Percentiles rank a stretch among this genome's conserved stretches.
Conservation (phyloP, 768 basidiomycete genomes). For the Lentinula sp. region DNA sequence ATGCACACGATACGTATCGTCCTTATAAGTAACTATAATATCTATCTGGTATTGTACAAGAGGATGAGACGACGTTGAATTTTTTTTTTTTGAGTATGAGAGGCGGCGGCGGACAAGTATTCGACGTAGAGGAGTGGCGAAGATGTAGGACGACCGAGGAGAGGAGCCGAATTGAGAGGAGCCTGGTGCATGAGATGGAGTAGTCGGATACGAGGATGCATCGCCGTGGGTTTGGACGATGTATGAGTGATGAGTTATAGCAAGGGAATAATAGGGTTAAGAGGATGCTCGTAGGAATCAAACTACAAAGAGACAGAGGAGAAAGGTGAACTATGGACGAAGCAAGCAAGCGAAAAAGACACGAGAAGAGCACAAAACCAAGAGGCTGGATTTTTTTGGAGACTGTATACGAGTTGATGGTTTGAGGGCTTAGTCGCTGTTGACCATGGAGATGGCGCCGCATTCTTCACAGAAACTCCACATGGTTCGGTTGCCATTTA, state of each 20-base stretch:
- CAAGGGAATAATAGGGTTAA: not conserved
- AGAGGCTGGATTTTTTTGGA: not conserved
- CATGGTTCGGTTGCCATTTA: conserved; percentile 71
- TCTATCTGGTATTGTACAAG: not conserved
- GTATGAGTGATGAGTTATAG: not conserved
- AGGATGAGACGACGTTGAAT: not conserved
- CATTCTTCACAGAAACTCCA: conserved; percentile 88
- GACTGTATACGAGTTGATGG: not conserved
- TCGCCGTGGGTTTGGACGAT: not conserved
- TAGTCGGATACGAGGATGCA: not conserved
- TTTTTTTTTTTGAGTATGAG: not conserved
- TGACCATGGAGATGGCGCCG: conserved; percentile 85
- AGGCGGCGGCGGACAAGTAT: not conserved
- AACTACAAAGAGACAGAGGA: not conserved
- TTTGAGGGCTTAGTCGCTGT: conserved; percentile 38
- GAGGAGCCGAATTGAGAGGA: not conserved
- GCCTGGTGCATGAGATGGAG: not conserved
- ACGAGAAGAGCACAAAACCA: not conserved
- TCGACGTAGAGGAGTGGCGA: not conserved
- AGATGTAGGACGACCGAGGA: not conserved
- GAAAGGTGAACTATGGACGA: conserved; percentile 17
- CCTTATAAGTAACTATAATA: not conserved
- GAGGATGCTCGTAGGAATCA: not conserved
- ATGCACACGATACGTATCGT: not conserved
- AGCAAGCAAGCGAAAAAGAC: conserved; percentile 18